Evolutionary conservation across 2,329 filamentous ascomycete species (phyloP), one percentile per base, ranked within the genome.

Genomic region (Didymella pomorum): DNA sequence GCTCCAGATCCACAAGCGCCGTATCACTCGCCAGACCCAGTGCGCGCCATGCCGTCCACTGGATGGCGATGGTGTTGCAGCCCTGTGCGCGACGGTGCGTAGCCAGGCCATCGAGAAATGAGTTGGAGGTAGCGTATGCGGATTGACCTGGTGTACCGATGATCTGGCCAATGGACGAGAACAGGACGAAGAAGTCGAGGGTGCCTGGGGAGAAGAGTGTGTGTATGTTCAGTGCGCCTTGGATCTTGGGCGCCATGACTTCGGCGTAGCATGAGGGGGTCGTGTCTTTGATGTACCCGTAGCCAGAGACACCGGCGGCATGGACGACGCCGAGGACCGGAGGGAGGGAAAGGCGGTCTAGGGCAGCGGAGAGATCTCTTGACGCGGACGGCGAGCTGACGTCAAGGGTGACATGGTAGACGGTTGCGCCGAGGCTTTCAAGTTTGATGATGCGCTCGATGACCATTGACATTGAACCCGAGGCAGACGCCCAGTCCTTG

Each of bases 11-110:
- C 20, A 82, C 65, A 59, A 79, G 79, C 12, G 77, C 76, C 0
- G 75, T 72, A 44, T 67, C 64, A 8, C 69, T 69, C 0, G 72
- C 77, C 69, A 82, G 72, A 2, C 80, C 79, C 26, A 80, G 56
- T 0, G 74, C 76, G 0, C 72, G 70, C 80, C 80, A 82, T 1
- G 67, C 69, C 2, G 78, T 81, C 76, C 76, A 82, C 52, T 79
- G 76, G 51, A 82, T 72, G 0, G 79, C 73, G 16, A 80, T 62
- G 1, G 77, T 46, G 49, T 81, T 80, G 59, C 80, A 78, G 5
- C 79, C 79, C 16, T 63, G 66, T 2, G 20, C 31, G 0, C 77
- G 63, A 12, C 70, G 67, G 23, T 71, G 60, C 0, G 61, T 62
- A 9, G 69, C 71, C 9, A 75, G 47, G 2, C 61, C 52, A 45